Percentiles rank a stretch among this genome's conserved stretches.
Evolutionary conservation across 208 protist genomes (phyloP).

Genomic region (Trypanosomatidae sp.): DNA sequence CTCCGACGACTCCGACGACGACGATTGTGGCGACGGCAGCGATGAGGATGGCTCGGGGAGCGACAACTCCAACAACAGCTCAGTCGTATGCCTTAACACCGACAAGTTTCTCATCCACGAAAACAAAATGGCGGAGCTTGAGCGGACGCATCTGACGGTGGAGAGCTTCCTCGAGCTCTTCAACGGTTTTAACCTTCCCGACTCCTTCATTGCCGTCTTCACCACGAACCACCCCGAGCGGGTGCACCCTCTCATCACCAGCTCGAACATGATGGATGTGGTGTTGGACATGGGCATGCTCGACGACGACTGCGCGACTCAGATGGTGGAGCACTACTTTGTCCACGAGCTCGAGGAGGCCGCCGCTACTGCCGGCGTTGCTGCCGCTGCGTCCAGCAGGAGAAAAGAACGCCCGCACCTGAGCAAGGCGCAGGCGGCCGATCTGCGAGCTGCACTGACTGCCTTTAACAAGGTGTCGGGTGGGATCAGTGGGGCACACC

Average conservation of each 20-base stretch:
- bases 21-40: no score
- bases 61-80: slow-evolving; percentile 3
- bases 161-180: slow-evolving; percentile 85
- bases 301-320: slow-evolving; percentile 27
- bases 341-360: slow-evolving; percentile 14
- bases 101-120: slow-evolving; percentile 17
- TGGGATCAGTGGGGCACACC: slow-evolving; percentile 34
- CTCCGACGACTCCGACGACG: no score
- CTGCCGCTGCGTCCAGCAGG: no score
- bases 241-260: slow-evolving; percentile 62
- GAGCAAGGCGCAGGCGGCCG: slow-evolving; percentile 2
- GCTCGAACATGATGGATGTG: slow-evolving; percentile 67
- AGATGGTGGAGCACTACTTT: slow-evolving; percentile 74
- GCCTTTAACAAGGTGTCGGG: slow-evolving; percentile 7
- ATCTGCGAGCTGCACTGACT: slow-evolving; percentile 10
- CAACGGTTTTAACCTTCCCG: slow-evolving; percentile 74
- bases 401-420: slow-evolving; percentile 14
- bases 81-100: slow-evolving; percentile 3
- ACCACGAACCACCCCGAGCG: slow-evolving; percentile 91
- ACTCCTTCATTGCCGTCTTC: slow-evolving; percentile 89
- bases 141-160: slow-evolving; percentile 70
- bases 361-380: background rate
- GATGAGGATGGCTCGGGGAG: no score
- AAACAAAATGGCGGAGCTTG: slow-evolving; percentile 19
- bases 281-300: slow-evolving; percentile 69